Evolutionary conservation across 192 early-diverging fungal species (phyloP).

Genomic region (Linnemannia zychae): DNA sequence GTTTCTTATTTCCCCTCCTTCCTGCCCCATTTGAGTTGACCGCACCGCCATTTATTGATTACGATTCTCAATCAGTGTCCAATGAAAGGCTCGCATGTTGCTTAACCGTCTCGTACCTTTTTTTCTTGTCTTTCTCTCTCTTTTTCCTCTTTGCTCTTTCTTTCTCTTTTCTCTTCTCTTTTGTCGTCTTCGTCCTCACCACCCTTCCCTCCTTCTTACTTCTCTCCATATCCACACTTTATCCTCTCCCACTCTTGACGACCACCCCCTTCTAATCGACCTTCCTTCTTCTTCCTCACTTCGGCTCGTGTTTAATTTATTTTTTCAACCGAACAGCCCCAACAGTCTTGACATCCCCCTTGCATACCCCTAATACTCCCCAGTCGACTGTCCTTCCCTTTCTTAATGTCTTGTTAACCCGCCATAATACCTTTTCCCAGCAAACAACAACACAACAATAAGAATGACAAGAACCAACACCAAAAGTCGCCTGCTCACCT

Average conservation of each 20-base stretch:
- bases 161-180: not conserved
- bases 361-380: conserved; percentile 8
- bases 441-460: not conserved
- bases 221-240: not conserved
- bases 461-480: conserved; percentile 13
- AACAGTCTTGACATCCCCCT: conserved; percentile 1
- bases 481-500: conserved; percentile 20
- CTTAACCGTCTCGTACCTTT: conserved; percentile 2
- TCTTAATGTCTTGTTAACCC: conserved; percentile 8
- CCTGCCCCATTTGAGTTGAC: not conserved
- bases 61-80: not conserved
- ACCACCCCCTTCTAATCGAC: conserved; percentile 3
- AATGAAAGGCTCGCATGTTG: conserved; percentile 1
- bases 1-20: not conserved
- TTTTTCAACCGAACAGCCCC: not conserved
- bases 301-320: conserved; percentile 8
- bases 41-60: not conserved
- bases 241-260: not conserved
- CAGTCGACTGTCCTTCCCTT: not conserved
- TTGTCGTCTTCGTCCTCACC: not conserved
- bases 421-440: not conserved
- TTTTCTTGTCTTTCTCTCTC: not conserved
- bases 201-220: not conserved
- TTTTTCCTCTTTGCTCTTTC: not conserved
- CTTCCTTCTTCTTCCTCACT: conserved; percentile 3